Evolutionary conservation across 495 filamentous ascomycete species (phyloP).

Genomic region (Podospora bellae-mahoneyi): DNA sequence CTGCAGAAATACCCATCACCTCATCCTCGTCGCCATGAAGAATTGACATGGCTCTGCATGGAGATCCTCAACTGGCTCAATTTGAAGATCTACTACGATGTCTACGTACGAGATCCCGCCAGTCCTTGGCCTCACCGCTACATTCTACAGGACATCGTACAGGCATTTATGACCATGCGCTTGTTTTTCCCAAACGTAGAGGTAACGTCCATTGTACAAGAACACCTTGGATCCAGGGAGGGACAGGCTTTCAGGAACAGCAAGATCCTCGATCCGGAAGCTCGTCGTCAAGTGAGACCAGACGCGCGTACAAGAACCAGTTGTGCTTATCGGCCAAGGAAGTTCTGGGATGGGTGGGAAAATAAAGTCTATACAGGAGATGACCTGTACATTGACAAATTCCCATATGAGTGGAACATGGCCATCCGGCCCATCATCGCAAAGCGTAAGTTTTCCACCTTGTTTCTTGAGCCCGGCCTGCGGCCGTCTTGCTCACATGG

Average conservation of each 20-base stretch:
- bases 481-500: background rate
- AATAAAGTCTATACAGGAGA: conserved; percentile 19
- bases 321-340: conserved; percentile 32
- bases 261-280: conserved; percentile 36
- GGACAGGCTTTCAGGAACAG: conserved; percentile 36
- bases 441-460: conserved; percentile 26
- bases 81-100: conserved; percentile 30
- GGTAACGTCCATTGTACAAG: conserved; percentile 24
- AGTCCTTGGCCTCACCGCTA: conserved; percentile 39
- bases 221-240: conserved; percentile 34
- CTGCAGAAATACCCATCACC: conserved; percentile 30
- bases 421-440: conserved; percentile 42
- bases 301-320: conserved; percentile 34
- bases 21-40: conserved; percentile 10
- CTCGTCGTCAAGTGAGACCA: conserved; percentile 36
- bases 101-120: conserved; percentile 20
- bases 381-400: conserved; percentile 23
- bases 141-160: conserved; percentile 39
- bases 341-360: conserved; percentile 41
- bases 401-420: conserved; percentile 39
- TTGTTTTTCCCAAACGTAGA: conserved; percentile 41
- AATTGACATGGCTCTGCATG: conserved; percentile 36
- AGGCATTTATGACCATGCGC: conserved; percentile 40
- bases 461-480: background rate
- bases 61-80: conserved; percentile 37